phyloP scores from a whole-genome alignment of 805 yeast species.

The Spathaspora sp. region DNA sequence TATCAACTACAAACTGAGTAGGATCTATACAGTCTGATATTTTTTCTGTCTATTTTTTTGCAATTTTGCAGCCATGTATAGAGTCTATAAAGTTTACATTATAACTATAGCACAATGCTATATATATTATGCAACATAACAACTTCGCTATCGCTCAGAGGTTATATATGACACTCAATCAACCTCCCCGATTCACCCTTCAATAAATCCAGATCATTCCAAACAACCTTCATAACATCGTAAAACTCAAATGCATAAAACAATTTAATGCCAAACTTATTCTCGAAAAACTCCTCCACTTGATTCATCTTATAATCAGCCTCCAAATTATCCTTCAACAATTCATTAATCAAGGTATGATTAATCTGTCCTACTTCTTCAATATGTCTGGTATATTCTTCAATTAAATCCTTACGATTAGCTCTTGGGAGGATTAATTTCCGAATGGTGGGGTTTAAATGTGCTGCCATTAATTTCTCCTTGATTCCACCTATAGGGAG shows the following conservation, averaged over 20 bases:
- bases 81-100: background rate
- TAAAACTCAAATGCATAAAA: constrained; percentile 71
- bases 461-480: constrained; percentile 78
- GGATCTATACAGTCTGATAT: too few species aligned
- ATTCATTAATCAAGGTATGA: constrained; percentile 25
- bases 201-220: constrained; percentile 51
- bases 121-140: background rate
- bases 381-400: constrained; percentile 42
- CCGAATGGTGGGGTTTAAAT: constrained; percentile 47
- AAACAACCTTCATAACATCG: constrained; percentile 70
- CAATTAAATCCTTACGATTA: constrained; percentile 66
- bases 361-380: constrained; percentile 25
- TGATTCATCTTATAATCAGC: constrained; percentile 24
- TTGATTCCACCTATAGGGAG: constrained; percentile 80
- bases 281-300: constrained; percentile 46
- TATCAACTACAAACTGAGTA: too few species aligned
- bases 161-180: constrained; percentile 27
- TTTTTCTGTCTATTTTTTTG: background rate
- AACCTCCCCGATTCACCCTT: constrained; percentile 15
- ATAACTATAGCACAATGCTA: too few species aligned
- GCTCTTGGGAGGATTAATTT: constrained; percentile 67
- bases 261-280: constrained; percentile 56
- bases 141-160: too few species aligned
- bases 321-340: constrained; percentile 33
- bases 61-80: background rate